These are phyloP conservation scores for Avena eriantha DNA, from an alignment of 176 grass and related monocot species.

Conservation along the genomic window DNA sequence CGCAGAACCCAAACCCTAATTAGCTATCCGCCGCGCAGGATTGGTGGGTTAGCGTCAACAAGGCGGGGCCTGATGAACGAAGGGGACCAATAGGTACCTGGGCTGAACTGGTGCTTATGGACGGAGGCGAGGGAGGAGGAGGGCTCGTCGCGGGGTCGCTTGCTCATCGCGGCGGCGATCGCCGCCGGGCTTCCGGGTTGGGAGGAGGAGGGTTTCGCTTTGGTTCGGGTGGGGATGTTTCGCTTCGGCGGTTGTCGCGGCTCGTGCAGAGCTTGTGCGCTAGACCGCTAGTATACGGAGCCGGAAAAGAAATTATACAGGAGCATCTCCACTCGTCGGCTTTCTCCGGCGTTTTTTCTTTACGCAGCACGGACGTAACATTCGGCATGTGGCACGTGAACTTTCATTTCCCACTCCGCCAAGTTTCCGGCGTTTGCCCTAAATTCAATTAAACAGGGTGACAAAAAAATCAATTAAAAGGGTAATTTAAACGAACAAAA, in stretches of 20 bases:
- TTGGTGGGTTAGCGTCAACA: not conserved
- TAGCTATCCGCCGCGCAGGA: not conserved
- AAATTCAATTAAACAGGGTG: too few species aligned
- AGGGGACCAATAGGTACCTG: slow-evolving; percentile 33
- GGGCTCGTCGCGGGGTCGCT: slow-evolving; percentile 54
- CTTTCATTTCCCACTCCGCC: too few species aligned
- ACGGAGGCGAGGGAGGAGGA: slow-evolving; percentile 38
- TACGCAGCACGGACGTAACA: too few species aligned
- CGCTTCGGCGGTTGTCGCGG: not conserved
- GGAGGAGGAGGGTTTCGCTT: not conserved
- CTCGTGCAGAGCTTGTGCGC: not conserved
- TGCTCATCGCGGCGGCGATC: slow-evolving; percentile 48
- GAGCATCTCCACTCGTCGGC: too few species aligned
- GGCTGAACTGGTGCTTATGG: slow-evolving; percentile 56
- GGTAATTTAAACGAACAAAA: too few species aligned
- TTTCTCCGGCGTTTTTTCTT: too few species aligned
- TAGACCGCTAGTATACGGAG: too few species aligned
- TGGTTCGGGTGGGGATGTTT: not conserved
- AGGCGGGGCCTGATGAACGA: not conserved
- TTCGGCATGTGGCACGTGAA: too few species aligned
- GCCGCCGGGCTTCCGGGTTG: not conserved
- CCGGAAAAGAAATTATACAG: too few species aligned
- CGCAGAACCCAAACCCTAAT: slow-evolving; percentile 38
- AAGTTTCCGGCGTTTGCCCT: too few species aligned
- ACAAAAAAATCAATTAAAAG: too few species aligned